These are phyloP conservation scores for Colletotrichum orbiculare DNA, from an alignment of 2,329 filamentous ascomycete species.

Conservation along the genomic window DNA sequence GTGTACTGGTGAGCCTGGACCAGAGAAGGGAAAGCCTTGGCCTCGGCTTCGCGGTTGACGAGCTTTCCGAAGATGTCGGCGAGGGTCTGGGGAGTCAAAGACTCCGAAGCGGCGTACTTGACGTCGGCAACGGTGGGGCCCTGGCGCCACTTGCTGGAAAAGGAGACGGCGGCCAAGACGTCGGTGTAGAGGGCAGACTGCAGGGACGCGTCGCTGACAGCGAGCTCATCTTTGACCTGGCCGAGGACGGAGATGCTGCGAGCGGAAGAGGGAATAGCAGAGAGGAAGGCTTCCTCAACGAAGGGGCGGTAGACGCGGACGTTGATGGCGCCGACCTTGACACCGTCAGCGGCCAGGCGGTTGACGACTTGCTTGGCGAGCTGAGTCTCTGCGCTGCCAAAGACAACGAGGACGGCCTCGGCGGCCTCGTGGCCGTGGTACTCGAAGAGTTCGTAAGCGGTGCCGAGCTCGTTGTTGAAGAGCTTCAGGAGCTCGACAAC, in stretches of 20 bases:
- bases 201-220: conserved; percentile 78
- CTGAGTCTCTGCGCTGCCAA: conserved; percentile 91
- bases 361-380: conserved; percentile 83
- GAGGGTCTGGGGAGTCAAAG: conserved; percentile 66
- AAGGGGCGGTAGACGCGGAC: conserved; percentile 96
- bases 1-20: conserved; percentile 82
- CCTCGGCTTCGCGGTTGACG: conserved; percentile 62
- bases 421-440: conserved; percentile 87
- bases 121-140: conserved; percentile 79
- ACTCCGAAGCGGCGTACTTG: conserved; percentile 83
- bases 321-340: conserved; percentile 87
- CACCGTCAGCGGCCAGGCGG: conserved; percentile 76
- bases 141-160: conserved; percentile 74
- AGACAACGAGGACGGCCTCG: conserved; percentile 87
- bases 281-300: conserved; percentile 92
- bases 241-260: conserved; percentile 86
- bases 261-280: conserved; percentile 79
- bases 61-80: conserved; percentile 60
- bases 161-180: conserved; percentile 85
- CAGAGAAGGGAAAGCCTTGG: conserved; percentile 53
- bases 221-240: conserved; percentile 80
- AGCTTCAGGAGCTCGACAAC: conserved; percentile 75
- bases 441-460: conserved; percentile 92
- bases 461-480: conserved; percentile 92
- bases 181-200: conserved; percentile 94